phyloP scores from a whole-genome alignment of 139 green algal genomes.

The Desmodesmus armatus region DNA sequence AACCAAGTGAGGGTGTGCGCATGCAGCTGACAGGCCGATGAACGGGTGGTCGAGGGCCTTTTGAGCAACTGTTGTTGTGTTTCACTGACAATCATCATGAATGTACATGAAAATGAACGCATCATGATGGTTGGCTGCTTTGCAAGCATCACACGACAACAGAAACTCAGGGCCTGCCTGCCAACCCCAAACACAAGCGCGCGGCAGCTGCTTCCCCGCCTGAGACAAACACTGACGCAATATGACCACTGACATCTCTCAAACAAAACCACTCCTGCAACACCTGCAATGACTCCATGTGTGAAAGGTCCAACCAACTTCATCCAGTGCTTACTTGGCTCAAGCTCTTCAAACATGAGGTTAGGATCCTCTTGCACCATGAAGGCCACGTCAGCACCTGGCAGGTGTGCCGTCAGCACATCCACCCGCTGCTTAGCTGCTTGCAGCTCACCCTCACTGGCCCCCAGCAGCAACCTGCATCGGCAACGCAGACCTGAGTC shows the following conservation, averaged over 20 bases:
- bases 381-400: conserved; percentile 1
- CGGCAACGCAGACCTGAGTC: too few relatives aligned
- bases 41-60: background rate
- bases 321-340: conserved; percentile 3
- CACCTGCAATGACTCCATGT: background rate
- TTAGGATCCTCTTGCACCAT: conserved; percentile 32
- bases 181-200: background rate
- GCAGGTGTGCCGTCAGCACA: conserved; percentile 9
- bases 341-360: conserved; percentile 26
- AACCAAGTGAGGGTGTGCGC: background rate
- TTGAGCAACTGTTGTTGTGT: background rate
- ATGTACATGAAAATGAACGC: background rate
- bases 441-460: too few relatives aligned
- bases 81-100: too few relatives aligned
- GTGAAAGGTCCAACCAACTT: background rate
- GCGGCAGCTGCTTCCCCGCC: background rate
- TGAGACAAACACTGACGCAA: background rate
- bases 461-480: conserved; percentile 28
- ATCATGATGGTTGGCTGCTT: background rate
- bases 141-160: background rate
- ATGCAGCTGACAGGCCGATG: background rate
- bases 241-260: background rate
- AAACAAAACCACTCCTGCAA: background rate
- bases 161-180: background rate
- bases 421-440: background rate